Evolutionary conservation across 805 yeast species (phyloP), one percentile per base, ranked within the genome.

Genomic region (Sugiyamaella marilandica): DNA sequence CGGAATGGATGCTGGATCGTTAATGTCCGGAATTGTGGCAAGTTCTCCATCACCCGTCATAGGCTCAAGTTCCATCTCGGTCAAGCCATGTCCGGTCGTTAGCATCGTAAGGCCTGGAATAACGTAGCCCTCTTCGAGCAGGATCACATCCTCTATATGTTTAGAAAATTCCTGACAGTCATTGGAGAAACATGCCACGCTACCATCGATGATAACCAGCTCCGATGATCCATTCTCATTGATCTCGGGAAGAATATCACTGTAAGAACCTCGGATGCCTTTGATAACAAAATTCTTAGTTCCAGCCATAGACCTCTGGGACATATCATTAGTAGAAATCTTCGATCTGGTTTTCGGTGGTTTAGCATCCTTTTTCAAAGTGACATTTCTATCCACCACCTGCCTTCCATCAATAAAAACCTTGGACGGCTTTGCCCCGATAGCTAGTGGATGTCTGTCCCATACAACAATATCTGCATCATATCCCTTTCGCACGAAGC

Each of bases 401-500:
- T 4, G 39, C 18, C 5, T 4, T n/a, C 39, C 39, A 8, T 34
- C 39, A 34, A 34, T 16, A 16, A 34, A 34, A 16, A 34, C 39
- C 18, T 34, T 34, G 18, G 14, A 13, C 5, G 39, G 39, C 8
- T n/a, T 34, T 13, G 49, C 49, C 11, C 49, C 49, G 2, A 46
- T 18, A 4, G 32, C 26, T 7, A 46, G 13, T 5, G 49, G 49
- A 37, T 32, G 39, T 8, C 41, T 14, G 41, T 46, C 41, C 49
- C 49, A 46, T 14, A 46, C 32, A 29, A 46, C 49, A 14, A 46
- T 29, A 19, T 46, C 49, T 7, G 49, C 49, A 33, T 46, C 49
- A 16, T 31, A 46, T 11, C 49, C 49, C 1, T 36, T 18, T 18
- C 41, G 39, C 14, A 46, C 3, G 36, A 16, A 46, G 2, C 49